Evolutionary conservation across 2,329 filamentous ascomycete genomes (phyloP), one percentile per base, ranked within the genome.

Genomic region (Ambrosiella beaveri): DNA sequence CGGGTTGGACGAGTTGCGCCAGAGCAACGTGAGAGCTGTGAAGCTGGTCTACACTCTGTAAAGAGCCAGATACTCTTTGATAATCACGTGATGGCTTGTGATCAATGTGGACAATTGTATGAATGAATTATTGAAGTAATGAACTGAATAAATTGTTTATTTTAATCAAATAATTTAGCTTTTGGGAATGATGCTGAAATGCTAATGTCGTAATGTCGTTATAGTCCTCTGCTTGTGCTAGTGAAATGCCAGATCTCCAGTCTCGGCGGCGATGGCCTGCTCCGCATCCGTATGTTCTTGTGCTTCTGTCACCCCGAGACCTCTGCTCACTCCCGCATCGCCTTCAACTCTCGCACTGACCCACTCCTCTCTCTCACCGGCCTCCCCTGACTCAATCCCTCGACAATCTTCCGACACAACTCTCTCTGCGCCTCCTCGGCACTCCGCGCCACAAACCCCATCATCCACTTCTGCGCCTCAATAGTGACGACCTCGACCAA

Each of bases 1-100:
- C 9, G 69, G 69, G 1, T 49, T 72, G n/a, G 63, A 68, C 13
- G 65, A 68, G 58, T 58, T 71, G 59, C 63, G 62, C 50, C 62
- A 66, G 3, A 66, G 65, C 0, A 65, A 67, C 63, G 66, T 74
- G 35, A 73, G 71, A 57, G 73, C 68, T 7, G 66, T 68, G 17
- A 75, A 75, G 66, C 64, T 75, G 54, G 73, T 75, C 1, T 74
- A 73, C 62, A 71, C 69, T 56, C 35, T 72, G 61, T 58, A 51
- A 57, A 19, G 35, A 6, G 2, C 1, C 1, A 39, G 36, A 9
- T 40, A 50, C 15, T 35, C 51, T n/a, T 47, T 47, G n/a, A 17
- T 41, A n/a, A 47, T 47, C 44, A 47, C 44, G 44, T 47, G 44
- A 15, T 15, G n/a, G 44, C n/a, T 2, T 41, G 39, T 1, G 39